phyloP scores from a whole-genome alignment of 2,329 filamentous ascomycete genomes.

The Drechslerella coelobrocha region DNA sequence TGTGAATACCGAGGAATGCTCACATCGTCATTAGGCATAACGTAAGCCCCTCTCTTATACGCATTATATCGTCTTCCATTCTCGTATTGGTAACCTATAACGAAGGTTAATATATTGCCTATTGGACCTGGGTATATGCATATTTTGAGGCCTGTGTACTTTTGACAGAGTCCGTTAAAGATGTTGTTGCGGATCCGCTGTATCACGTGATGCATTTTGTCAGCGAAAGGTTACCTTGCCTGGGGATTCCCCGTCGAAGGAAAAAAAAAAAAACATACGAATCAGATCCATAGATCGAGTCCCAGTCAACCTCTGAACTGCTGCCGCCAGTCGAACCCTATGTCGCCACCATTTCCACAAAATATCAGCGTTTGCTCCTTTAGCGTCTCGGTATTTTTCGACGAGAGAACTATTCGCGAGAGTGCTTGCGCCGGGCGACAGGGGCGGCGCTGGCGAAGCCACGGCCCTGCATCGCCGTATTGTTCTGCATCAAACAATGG shows the following conservation, averaged over 20 bases:
- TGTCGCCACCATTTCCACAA: not conserved
- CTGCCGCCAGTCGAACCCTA: slow-evolving; percentile 24
- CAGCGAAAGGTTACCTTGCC: not conserved
- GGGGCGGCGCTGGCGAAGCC: slow-evolving; percentile 17
- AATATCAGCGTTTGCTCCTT: not conserved
- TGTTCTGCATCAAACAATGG: slow-evolving; percentile 21
- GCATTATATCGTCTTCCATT: slow-evolving; percentile 62
- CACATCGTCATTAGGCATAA: slow-evolving; percentile 64
- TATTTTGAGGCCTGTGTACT: slow-evolving; percentile 12
- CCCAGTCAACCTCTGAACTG: slow-evolving; percentile 22
- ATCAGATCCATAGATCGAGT: slow-evolving; percentile 47
- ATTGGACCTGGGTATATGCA: not conserved
- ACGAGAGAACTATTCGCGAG: not conserved
- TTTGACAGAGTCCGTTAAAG: slow-evolving; percentile 41
- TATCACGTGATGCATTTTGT: slow-evolving; percentile 12
- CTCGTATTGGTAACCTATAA: slow-evolving; percentile 50
- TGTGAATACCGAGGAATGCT: not conserved
- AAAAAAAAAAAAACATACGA: slow-evolving; percentile 20
- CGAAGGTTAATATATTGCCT: not conserved
- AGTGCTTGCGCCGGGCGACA: slow-evolving; percentile 19
- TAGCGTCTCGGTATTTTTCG: not conserved
- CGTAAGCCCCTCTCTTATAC: slow-evolving; percentile 62
- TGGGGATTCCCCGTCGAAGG: not conserved
- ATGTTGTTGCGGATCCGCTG: slow-evolving; percentile 48
- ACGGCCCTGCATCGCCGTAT: slow-evolving; percentile 14